phyloP scores from a whole-genome alignment of 2,329 filamentous ascomycete genomes.

The Fusarium phyllophilum region DNA sequence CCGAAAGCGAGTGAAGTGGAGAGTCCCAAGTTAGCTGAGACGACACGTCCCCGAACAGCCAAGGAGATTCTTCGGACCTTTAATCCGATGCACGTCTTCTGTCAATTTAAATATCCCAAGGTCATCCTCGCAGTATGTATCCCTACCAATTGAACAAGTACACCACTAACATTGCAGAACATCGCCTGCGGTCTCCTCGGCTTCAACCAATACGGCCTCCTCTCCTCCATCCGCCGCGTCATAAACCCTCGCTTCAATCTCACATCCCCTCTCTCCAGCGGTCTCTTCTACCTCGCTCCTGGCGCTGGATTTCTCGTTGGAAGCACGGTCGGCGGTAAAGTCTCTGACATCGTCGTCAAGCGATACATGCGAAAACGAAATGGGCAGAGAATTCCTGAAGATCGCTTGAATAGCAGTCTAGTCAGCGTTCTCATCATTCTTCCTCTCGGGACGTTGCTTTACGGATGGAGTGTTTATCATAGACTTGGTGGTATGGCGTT shows the following conservation, averaged over 20 bases:
- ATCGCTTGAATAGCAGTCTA: constrained; percentile 48
- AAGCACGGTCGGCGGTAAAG: constrained; percentile 69
- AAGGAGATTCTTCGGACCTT: constrained; percentile 36
- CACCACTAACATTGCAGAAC: constrained; percentile 18
- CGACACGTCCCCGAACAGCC: constrained; percentile 3
- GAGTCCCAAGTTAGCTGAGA: constrained; percentile 34
- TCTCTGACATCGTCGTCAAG: constrained; percentile 54
- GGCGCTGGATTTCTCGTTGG: constrained; percentile 73
- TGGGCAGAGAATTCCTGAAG: constrained; percentile 45
- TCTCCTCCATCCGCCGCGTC: constrained; percentile 72
- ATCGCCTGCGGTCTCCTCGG: constrained; percentile 39
- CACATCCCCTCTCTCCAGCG: constrained; percentile 68
- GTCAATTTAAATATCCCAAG: constrained; percentile 37
- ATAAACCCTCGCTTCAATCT: constrained; percentile 76
- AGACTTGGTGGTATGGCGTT: constrained; percentile 48
- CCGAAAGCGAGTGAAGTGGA: constrained; percentile 35
- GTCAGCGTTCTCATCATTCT: constrained; percentile 46
- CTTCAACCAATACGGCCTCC: constrained; percentile 60
- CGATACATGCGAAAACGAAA: constrained; percentile 52
- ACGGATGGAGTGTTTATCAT: constrained; percentile 51
- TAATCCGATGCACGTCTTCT: constrained; percentile 42
- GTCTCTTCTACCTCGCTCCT: constrained; percentile 76
- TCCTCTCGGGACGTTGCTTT: constrained; percentile 47
- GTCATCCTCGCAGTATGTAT: constrained; percentile 38
- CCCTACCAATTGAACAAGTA: fast-evolving